Conservation (phyloP, 1,284 basidiomycete species). For the Heimioporus retisporus region DNA sequence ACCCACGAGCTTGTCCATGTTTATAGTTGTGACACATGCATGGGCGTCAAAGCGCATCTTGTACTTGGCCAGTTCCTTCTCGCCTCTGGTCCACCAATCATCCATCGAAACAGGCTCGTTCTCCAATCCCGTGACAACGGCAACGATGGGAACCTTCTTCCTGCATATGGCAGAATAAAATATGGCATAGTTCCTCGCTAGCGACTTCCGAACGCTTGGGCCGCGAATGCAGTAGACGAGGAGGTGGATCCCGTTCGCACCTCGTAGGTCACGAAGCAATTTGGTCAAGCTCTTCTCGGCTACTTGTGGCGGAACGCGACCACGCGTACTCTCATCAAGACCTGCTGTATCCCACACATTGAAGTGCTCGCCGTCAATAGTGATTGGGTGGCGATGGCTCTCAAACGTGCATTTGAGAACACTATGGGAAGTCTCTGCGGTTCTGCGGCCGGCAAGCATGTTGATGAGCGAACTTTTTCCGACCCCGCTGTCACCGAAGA, state of each 20-base stretch:
- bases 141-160: conserved; percentile 42
- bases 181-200: conserved; percentile 41
- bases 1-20: conserved; percentile 22
- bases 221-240: conserved; percentile 47
- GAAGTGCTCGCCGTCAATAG: conserved; percentile 26
- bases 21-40: conserved; percentile 45
- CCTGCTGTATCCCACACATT: conserved; percentile 45
- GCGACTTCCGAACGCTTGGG: conserved; percentile 33
- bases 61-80: conserved; percentile 32
- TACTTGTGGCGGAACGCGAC: conserved; percentile 29
- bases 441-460: conserved; percentile 37
- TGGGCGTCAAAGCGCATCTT: conserved; percentile 43
- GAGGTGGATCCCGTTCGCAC: conserved; percentile 41
- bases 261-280: conserved; percentile 36
- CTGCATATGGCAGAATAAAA: conserved; percentile 43
- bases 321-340: conserved; percentile 39
- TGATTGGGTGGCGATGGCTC: conserved; percentile 26
- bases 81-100: conserved; percentile 44
- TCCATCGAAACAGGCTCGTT: conserved; percentile 43
- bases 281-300: conserved; percentile 38
- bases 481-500: conserved; percentile 45
- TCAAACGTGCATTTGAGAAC: conserved; percentile 43
- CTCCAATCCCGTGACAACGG: conserved; percentile 45
- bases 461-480: conserved; percentile 45
- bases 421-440: conserved; percentile 37